Conservation (phyloP, 2,329 filamentous ascomycete genomes). For the Botrytis sinoallii region DNA sequence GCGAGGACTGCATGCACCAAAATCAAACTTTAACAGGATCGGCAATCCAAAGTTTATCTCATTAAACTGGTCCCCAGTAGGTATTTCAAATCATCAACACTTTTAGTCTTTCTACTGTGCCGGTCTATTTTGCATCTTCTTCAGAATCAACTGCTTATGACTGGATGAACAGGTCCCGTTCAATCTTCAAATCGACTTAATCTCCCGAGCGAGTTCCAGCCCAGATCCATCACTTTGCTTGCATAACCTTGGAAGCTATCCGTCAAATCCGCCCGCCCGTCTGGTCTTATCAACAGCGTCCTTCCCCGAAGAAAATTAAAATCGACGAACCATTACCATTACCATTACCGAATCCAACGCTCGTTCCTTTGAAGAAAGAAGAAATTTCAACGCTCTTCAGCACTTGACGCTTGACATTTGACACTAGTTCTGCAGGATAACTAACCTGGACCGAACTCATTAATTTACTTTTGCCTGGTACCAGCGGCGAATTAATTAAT, state of each 20-base stretch:
- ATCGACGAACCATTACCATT: background rate
- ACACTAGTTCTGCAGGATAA: background rate
- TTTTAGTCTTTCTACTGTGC: background rate
- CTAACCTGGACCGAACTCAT: background rate
- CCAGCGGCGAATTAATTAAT: background rate
- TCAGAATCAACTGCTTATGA: background rate
- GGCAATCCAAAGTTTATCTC: background rate
- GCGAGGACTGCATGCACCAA: background rate
- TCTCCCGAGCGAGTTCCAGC: background rate
- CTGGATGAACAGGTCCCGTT: background rate
- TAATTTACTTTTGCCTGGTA: background rate
- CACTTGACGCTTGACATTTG: background rate
- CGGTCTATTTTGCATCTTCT: background rate
- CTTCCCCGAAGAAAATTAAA: background rate
- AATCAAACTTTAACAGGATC: background rate
- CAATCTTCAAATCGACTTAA: background rate
- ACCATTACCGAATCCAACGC: background rate
- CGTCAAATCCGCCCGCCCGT: background rate
- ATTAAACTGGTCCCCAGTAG: background rate
- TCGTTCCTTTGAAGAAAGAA: background rate
- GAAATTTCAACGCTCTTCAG: background rate
- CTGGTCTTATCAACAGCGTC: constrained; percentile 3
- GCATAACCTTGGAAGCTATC: background rate
- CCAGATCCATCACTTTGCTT: background rate
- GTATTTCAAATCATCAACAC: background rate